phyloP scores from a whole-genome alignment of 306 rosid species.

The Ammopiptanthus mongolicus region DNA sequence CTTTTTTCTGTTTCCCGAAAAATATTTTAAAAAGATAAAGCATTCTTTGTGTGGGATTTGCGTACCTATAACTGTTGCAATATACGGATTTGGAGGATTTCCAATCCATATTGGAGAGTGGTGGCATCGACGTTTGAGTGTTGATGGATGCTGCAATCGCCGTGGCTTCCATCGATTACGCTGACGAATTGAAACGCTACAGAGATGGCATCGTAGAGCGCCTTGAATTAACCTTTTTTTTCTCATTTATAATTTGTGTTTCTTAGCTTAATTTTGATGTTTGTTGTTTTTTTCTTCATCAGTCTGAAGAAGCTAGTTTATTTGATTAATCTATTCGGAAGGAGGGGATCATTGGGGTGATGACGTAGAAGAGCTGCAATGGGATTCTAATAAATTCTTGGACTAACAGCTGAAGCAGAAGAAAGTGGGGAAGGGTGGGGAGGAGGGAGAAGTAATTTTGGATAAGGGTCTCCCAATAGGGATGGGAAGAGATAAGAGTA shows the following conservation, averaged over 20 bases:
- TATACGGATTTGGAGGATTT: conserved; percentile 72
- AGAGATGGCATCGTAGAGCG: conserved; percentile 74
- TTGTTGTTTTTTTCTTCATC: neutral
- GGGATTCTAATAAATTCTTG: too few relatives aligned
- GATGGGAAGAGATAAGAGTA: too few relatives aligned
- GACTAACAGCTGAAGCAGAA: too few relatives aligned
- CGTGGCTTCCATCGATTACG: conserved; percentile 59
- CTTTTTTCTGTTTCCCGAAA: neutral
- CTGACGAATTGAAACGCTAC: conserved; percentile 50
- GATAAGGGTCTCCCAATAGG: too few relatives aligned
- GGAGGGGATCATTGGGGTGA: too few relatives aligned
- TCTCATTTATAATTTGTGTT: neutral
- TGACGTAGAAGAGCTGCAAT: too few relatives aligned
- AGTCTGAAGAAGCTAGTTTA: conserved; percentile 89
- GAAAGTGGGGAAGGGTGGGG: too few relatives aligned
- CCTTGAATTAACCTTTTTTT: neutral
- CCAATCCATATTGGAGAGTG: conserved; percentile 53
- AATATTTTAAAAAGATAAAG: neutral
- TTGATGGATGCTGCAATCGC: conserved; percentile 69
- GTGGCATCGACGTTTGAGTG: conserved; percentile 66
- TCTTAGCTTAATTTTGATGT: neutral
- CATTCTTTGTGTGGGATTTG: too few relatives aligned
- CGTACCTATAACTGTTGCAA: too few relatives aligned
- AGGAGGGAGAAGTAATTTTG: too few relatives aligned
- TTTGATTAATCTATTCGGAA: too few relatives aligned